A percentile compares a stretch with the other conserved stretches of the same genome.
Conservation (phyloP, 169 alveolate species). For the Cryptosporidium xiaoi region DNA sequence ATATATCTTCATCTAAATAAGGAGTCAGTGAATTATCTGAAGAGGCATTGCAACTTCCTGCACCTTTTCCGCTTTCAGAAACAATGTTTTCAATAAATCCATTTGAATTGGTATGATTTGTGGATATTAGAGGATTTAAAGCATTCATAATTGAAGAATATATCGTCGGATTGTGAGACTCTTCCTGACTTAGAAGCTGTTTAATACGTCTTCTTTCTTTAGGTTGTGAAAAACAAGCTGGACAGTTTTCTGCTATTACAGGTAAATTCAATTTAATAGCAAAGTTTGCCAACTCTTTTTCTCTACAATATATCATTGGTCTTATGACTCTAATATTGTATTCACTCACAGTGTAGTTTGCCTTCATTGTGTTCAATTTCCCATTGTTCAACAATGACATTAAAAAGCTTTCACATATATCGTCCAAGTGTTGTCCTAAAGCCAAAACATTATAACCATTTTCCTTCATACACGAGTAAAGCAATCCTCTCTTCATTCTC, state of each 20-base stretch:
- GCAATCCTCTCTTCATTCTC: constrained; percentile 94
- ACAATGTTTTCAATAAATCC: too few species aligned
- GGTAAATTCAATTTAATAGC: constrained; percentile 88
- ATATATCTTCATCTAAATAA: too few species aligned
- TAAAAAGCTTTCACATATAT: constrained; percentile 91
- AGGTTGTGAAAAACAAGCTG: constrained; percentile 95
- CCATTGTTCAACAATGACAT: constrained; percentile 94
- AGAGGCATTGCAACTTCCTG: background rate
- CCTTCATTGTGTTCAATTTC: constrained; percentile 92
- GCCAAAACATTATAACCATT: constrained; percentile 91
- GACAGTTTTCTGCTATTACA: constrained; percentile 93
- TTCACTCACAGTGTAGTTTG: constrained; percentile 86
- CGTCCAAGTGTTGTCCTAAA: constrained; percentile 94
- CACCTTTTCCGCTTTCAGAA: too few species aligned
- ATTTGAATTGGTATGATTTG: constrained; percentile 25
- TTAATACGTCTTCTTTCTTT: constrained; percentile 84
- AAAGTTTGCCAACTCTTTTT: constrained; percentile 86
- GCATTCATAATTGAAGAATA: constrained; percentile 58
- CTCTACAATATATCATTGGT: constrained; percentile 92
- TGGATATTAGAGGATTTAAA: constrained; percentile 45
- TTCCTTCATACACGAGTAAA: constrained; percentile 89
- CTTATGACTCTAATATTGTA: constrained; percentile 92
- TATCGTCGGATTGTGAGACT: constrained; percentile 34
- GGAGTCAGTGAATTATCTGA: background rate
- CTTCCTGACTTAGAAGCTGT: constrained; percentile 70